Evolutionary conservation across 2,329 filamentous ascomycete genomes (phyloP), one percentile per base, ranked within the genome.

Genomic region (Talaromyces sp.): DNA sequence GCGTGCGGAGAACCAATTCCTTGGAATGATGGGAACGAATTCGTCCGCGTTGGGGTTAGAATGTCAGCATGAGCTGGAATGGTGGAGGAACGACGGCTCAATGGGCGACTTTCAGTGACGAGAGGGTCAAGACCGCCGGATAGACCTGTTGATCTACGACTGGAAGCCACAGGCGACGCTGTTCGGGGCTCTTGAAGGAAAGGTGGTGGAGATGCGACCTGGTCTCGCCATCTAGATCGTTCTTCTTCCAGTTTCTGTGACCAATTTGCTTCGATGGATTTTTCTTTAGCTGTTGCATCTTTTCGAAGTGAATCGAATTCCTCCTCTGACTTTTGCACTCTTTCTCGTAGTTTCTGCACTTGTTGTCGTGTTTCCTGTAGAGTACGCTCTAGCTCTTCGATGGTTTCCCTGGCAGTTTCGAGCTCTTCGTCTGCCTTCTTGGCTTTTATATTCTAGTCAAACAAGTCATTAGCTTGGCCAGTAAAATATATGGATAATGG

Each of bases 391-490:
- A 78, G 64, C n/a, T 79, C 77, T 9, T 73, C 72, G 59, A 76
- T 72, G 4, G 66, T 64, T 59, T 76, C 77, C 64, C 74, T 76
- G 82, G 87, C 68, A 81, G 85, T 65, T 69, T 97, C 92, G 5
- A 96, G 77, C 67, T 98, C 92, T 67, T 96, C 91, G 73, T 96
- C 92, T 27, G 90, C 80, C 59, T 83, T 85, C 68, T 91, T 86
- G 10, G 81, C 79, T 73, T 86, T 89, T 16, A 83, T 77, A 59
- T 90, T 90, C 84, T 92, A 62, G 58, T 53, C 4, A 36, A 50
- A 31, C 27, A 44, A n/a, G 27, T 78, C 65, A 66, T 40, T 40
- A 54, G 60, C 65, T 60, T 63, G 66, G 57, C 12, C 8, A 23
- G 7, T 14, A 56, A 51, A 27, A 9, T 5, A 60, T 16, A 34